Evolutionary conservation across 441 rosid genomes (phyloP), one percentile per base, ranked within the genome.

Genomic region (Francoa sonchifolia): DNA sequence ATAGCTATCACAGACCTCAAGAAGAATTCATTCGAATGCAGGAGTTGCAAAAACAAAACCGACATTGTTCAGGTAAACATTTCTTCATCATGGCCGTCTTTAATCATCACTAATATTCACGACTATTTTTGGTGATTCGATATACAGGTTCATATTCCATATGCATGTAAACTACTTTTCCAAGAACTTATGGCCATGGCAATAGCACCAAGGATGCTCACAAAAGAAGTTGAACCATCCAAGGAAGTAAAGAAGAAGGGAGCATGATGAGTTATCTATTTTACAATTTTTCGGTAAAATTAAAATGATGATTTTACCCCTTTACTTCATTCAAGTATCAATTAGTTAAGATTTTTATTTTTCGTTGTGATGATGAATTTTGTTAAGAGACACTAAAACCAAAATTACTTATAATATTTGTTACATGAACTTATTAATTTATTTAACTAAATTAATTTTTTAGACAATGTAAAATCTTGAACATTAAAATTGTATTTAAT

Each of bases 151-250:
- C 73, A 79, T 58, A 85, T 89, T 47, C 94, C 96, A 2, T 89
- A 85, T 31, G 94, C 98, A 3, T 89, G 98, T 55, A 89, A 89
- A 62, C 54, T 89, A 34, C 81, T 89, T 11, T 89, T 89, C 58
- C 94, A 89, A 68, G 98, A 89, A 69, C 94, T 89, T 25, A 85
- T 85, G 98, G 65, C 98, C 12, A 89, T 89, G 98, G 94, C 98
- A 14, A 89, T 89, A 49, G 89, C 98, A 1, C 96, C 98, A 1
- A 68, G 98, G 49, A 85, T 89, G 98, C 74, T 85, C 6, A 79
- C 94, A 0, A 89, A 77, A 61, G 77, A 73, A 2, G 11, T 66
- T 19, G 69, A 79, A 25, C 50, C 48, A 2, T 23, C 48, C 10
- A 77, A 75, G 59, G 69, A 63, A 36, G 71, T 62, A 19, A 79